These are phyloP conservation scores for Trypanosomatidae sp. DNA, from an alignment of 208 protist species.

Conservation along the genomic window DNA sequence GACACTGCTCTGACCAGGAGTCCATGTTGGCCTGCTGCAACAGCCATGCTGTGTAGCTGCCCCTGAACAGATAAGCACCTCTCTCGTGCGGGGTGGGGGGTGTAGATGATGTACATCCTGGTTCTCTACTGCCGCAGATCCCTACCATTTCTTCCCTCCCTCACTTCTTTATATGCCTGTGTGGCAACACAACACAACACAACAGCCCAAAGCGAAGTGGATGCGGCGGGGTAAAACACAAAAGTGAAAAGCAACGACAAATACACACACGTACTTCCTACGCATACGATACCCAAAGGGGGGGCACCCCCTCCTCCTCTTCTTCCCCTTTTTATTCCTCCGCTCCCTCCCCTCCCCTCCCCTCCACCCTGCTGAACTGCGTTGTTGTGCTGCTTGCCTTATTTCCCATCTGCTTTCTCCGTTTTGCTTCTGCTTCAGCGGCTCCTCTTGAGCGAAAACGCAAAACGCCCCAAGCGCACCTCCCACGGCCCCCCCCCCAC, in stretches of 20 bases:
- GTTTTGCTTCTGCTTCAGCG: neutral
- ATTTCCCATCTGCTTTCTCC: neutral
- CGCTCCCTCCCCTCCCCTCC: neutral
- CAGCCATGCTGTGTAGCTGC: neutral
- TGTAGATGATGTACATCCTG: neutral
- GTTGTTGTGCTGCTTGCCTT: conserved; percentile 1
- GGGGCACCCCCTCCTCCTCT: neutral
- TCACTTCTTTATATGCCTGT: neutral
- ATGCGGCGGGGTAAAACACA: too few species aligned
- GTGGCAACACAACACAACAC: neutral
- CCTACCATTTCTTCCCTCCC: neutral
- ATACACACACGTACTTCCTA: too few species aligned
- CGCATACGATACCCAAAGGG: too few species aligned
- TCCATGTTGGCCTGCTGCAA: neutral
- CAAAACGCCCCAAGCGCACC: neutral
- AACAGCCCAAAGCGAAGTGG: neutral
- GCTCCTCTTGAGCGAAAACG: neutral
- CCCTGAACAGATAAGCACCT: neutral
- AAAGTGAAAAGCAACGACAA: neutral
- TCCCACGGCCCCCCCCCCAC: neutral
- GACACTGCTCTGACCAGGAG: neutral
- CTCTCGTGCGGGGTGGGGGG: neutral
- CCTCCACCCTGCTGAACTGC: neutral
- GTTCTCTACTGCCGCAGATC: neutral
- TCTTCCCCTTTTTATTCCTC: neutral